These are phyloP conservation scores for Phytophthora citrophthora DNA, from an alignment of 352 stramenopile genomes.

Conservation along the genomic window DNA sequence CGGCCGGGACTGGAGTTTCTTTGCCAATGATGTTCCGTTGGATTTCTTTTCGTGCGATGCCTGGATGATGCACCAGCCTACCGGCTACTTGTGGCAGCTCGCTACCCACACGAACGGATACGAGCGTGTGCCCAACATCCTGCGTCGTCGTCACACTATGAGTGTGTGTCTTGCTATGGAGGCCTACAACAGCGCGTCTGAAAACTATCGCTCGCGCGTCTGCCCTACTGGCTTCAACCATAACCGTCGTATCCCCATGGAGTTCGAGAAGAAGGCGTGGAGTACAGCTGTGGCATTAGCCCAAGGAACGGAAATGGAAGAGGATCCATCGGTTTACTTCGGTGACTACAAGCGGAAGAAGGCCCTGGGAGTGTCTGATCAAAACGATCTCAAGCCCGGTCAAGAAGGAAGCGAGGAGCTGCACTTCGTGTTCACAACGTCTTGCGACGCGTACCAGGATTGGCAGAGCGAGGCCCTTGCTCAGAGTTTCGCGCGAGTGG, in stretches of 20 bases:
- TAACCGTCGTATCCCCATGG: conserved; percentile 73
- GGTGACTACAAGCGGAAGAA: conserved; percentile 59
- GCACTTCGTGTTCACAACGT: conserved; percentile 82
- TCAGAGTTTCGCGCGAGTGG: conserved; percentile 63
- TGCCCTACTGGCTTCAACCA: conserved; percentile 76
- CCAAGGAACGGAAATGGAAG: conserved; percentile 31
- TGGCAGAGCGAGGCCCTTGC: conserved; percentile 80
- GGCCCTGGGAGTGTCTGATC: neutral
- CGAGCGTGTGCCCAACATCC: conserved; percentile 78
- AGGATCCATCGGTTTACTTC: conserved; percentile 46
- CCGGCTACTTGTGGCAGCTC: conserved; percentile 67
- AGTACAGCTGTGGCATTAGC: conserved; percentile 57
- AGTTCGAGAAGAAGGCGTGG: conserved; percentile 48
- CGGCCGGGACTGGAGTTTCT: conserved; percentile 78
- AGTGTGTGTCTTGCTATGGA: conserved; percentile 70
- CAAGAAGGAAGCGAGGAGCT: conserved; percentile 61
- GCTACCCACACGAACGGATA: conserved; percentile 78
- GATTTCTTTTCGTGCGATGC: conserved; percentile 81
- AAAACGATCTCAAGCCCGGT: conserved; percentile 34
- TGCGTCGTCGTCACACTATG: conserved; percentile 78
- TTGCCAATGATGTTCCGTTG: conserved; percentile 55
- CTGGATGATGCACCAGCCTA: conserved; percentile 69
- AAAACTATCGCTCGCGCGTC: conserved; percentile 53
- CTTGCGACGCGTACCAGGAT: conserved; percentile 64
- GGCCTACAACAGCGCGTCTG: conserved; percentile 75